A percentile compares a stretch with the other conserved stretches of the same genome.
phyloP scores from a whole-genome alignment of 1,284 basidiomycete genomes.

The Anthracocystis setariae region DNA sequence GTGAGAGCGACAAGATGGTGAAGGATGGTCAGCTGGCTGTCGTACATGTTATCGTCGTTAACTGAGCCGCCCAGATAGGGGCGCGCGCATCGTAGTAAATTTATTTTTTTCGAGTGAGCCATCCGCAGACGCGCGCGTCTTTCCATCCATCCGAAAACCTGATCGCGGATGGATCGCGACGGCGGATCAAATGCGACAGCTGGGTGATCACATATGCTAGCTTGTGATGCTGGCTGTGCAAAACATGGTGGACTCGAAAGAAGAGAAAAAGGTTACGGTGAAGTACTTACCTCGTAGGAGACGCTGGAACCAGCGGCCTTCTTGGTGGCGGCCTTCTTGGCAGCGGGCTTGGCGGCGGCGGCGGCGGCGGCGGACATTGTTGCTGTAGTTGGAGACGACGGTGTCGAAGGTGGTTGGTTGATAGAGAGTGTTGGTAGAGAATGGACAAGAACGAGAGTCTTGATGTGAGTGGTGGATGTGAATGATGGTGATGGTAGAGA shows the following conservation, averaged over 20 bases:
- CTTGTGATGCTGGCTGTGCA: constrained; percentile 2
- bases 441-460: constrained; percentile 14
- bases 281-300: constrained; percentile 55
- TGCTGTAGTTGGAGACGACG: constrained; percentile 23
- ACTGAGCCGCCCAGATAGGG: constrained; percentile 10
- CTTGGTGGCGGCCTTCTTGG: constrained; percentile 60
- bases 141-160: constrained; percentile 30
- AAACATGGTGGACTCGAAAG: no score
- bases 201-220: constrained; percentile 12
- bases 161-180: constrained; percentile 12
- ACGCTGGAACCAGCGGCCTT: constrained; percentile 47
- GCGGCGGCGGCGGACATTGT: constrained; percentile 55
- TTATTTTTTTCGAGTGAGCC: constrained; percentile 14
- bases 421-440: constrained; percentile 17
- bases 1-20: constrained; percentile 1
- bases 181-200: background rate
- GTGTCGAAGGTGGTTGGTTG: constrained; percentile 34
- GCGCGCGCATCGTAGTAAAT: constrained; percentile 11
- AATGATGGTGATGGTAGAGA: constrained; percentile 43
- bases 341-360: constrained; percentile 53
- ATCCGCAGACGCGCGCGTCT: constrained; percentile 22
- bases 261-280: background rate
- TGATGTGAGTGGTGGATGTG: constrained; percentile 15
- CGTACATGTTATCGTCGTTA: background rate
- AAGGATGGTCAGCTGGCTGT: constrained; percentile 18